Percentiles rank a stretch among this genome's conserved stretches.
phyloP scores from a whole-genome alignment of 306 rosid species.

The Comarum palustre region DNA sequence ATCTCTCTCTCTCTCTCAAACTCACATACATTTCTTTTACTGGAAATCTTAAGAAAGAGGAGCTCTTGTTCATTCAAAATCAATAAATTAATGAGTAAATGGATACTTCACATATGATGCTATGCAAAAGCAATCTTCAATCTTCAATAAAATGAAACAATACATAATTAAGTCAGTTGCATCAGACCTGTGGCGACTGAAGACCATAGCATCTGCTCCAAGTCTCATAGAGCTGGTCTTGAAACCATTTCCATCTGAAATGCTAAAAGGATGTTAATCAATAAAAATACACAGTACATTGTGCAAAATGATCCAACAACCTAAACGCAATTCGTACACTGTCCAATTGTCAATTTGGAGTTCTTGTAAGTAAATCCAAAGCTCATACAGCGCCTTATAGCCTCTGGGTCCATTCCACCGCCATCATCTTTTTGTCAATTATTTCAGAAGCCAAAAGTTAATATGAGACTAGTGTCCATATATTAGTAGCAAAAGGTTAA shows the following conservation, averaged over 20 bases:
- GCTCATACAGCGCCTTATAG: slow-evolving; percentile 84
- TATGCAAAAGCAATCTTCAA: neutral
- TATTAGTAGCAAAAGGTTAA: neutral
- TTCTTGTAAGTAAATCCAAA: slow-evolving; percentile 88
- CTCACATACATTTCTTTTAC: neutral
- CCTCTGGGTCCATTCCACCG: slow-evolving; percentile 87
- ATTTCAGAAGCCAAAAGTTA: slow-evolving; percentile 22
- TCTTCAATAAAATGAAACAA: neutral
- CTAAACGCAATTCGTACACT: slow-evolving; percentile 53
- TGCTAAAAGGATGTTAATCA: slow-evolving; percentile 36
- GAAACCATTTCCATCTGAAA: slow-evolving; percentile 96
- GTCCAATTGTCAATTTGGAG: slow-evolving; percentile 67
- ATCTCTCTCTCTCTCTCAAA: neutral
- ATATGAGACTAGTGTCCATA: slow-evolving; percentile 8
- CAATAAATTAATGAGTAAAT: neutral
- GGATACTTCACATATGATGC: neutral
- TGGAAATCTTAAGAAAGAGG: neutral
- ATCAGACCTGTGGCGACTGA: slow-evolving; percentile 68
- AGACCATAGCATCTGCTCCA: slow-evolving; percentile 90
- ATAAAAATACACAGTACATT: slow-evolving; percentile 7
- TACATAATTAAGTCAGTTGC: neutral
- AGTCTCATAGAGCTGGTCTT: slow-evolving; percentile 96
- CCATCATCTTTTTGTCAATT: slow-evolving; percentile 64
- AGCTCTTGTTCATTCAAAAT: neutral
- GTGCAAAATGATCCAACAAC: slow-evolving; percentile 16